These are phyloP conservation scores for Oropetium thomaeum DNA, from an alignment of 176 grass and related monocot species.

Conservation along the genomic window DNA sequence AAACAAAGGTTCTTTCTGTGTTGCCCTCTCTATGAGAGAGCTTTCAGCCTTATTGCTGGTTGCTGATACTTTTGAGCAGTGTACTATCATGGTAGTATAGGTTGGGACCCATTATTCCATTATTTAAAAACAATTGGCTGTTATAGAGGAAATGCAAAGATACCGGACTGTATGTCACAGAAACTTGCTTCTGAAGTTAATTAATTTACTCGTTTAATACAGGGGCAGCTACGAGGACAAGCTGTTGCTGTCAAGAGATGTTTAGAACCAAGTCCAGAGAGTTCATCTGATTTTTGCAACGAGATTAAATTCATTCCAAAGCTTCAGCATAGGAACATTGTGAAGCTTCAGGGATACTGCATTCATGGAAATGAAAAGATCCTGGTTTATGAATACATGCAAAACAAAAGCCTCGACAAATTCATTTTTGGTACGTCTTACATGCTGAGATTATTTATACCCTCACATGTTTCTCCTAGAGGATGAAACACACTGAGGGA, in stretches of 20 bases:
- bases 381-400: conserved; percentile 3
- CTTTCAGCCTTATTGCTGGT: too few species aligned
- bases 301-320: neutral
- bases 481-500: too few species aligned
- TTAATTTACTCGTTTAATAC: neutral
- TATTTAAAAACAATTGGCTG: too few species aligned
- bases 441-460: neutral
- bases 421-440: neutral
- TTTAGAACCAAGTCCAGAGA: neutral
- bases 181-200: too few species aligned
- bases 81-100: too few species aligned
- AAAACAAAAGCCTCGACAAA: conserved; percentile 2
- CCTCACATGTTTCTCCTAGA: neutral
- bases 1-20: too few species aligned
- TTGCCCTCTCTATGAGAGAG: too few species aligned
- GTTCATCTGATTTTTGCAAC: neutral
- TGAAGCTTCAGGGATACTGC: conserved; percentile 2
- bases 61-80: too few species aligned
- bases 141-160: neutral
- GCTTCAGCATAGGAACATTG: neutral
- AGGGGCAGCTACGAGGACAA: neutral
- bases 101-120: too few species aligned
- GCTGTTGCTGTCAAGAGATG: neutral
- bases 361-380: neutral
- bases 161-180: neutral